phyloP scores from a whole-genome alignment of 176 grass and related monocot genomes.

The Panicum miliaceum region DNA sequence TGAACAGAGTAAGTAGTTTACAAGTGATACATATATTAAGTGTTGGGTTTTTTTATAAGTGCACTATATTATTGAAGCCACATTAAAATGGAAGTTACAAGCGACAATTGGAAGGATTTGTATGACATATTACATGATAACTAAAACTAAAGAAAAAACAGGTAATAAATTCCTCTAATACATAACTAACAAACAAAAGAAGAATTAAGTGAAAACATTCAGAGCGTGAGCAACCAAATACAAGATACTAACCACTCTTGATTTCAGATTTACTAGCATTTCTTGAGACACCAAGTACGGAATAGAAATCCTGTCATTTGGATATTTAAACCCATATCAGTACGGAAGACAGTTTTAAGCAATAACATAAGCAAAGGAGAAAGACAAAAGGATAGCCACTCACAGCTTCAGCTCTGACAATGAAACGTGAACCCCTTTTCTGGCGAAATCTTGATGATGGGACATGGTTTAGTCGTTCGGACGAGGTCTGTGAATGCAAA shows the following conservation, averaged over 20 bases:
- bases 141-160: neutral
- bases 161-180: neutral
- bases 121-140: constrained; percentile 24
- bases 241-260: constrained; percentile 76
- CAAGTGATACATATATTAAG: neutral
- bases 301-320: constrained; percentile 91
- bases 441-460: constrained; percentile 47
- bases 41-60: neutral
- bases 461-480: constrained; percentile 51
- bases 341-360: constrained; percentile 17
- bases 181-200: neutral
- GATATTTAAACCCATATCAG: constrained; percentile 40
- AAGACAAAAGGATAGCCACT: constrained; percentile 42
- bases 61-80: neutral
- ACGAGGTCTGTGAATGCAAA: constrained; percentile 42
- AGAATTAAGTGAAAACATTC: neutral
- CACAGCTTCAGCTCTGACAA: constrained; percentile 88
- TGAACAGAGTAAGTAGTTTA: neutral
- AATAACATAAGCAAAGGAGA: constrained; percentile 3
- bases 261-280: constrained; percentile 99
- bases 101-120: neutral
- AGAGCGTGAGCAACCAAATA: neutral
- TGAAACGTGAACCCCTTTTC: constrained; percentile 66
- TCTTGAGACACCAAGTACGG: constrained; percentile 85
- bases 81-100: neutral